Evolutionary conservation across 116 monocot species (phyloP).

Genomic region (Papilionanthe hybrid): DNA sequence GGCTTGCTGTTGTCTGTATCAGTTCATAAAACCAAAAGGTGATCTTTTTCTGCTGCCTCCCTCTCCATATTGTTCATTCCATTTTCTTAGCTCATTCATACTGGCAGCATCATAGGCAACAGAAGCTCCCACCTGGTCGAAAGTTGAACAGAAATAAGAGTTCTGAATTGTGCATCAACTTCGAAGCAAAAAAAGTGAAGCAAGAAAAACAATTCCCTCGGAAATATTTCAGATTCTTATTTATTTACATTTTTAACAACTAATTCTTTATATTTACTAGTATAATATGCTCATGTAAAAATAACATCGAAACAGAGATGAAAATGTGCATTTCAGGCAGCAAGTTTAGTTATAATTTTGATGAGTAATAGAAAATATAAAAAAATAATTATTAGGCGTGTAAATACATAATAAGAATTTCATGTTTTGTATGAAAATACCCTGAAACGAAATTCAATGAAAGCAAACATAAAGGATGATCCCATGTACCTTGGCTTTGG

Average conservation of each 20-base stretch:
- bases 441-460: background rate
- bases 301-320: no score
- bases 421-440: no score
- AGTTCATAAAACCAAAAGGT: slow-evolving; percentile 81
- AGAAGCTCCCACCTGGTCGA: slow-evolving; percentile 73
- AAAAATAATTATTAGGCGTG: no score
- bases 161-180: background rate
- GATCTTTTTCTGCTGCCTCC: slow-evolving; percentile 71
- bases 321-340: no score
- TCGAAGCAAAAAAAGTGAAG: background rate
- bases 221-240: no score
- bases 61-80: slow-evolving; percentile 96
- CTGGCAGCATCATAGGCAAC: slow-evolving; percentile 87
- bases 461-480: background rate
- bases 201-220: no score
- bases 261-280: no score
- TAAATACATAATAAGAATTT: no score
- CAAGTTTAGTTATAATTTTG: no score
- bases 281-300: no score
- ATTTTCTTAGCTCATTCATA: slow-evolving; percentile 90
- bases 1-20: background rate
- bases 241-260: no score
- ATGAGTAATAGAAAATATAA: no score
- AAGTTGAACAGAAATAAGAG: background rate
- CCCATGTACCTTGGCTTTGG: slow-evolving; percentile 71